Base-by-base conservation (phyloP, 2,329 filamentous ascomycete genomes). In the Alternaria dauci region DNA sequence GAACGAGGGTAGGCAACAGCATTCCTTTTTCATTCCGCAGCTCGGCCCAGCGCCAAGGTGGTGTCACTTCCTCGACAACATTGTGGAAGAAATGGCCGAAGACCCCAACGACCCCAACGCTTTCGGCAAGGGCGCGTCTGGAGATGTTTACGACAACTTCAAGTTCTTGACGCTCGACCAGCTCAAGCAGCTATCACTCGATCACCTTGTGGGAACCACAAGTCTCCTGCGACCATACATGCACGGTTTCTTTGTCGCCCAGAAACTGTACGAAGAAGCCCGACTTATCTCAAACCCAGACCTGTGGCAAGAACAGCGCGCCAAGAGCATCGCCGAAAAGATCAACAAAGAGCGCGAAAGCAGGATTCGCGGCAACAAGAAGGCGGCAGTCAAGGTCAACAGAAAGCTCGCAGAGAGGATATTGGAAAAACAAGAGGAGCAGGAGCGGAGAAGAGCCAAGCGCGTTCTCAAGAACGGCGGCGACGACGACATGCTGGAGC, bases 1-100 rank as follows among this genome's bases (percentile, higher is more conserved):
- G 39, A 99, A 99, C 74, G 95, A 99, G 82, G 96, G 95, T 59
- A 89, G 93, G 70, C 93, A 97, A 68, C 94, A 97, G 75, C 94
- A 98, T 78, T 89, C 93, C 0, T 98, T 97, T 82, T 95, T 97
- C 77, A 91, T 98, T 53, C 94, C 94, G 2, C 93, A 96, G 73
- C 86, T 98, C 23, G 95, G 95, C 1, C 93, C 94, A 0, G 94
- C 95, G 1, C 96, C 95, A 0, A 92, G 88, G 73, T 99, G 95
- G 95, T 98, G 95, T 76, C 89, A 91, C 3, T 98, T 98, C 87
- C 83, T 99, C 63, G 96, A 99, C 80, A 97, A 96, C 73, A 88
- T 99, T 73, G 95, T 98, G 9, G 95, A 99, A 81, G 96, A 99
- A 80, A 97, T 99, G 93, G 94, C 94, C 8, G 94, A 98, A 76